Percentiles rank a stretch among this genome's conserved stretches.
Conservation (phyloP, 2,329 filamentous ascomycete genomes). For the Fonsecaea erecta region DNA sequence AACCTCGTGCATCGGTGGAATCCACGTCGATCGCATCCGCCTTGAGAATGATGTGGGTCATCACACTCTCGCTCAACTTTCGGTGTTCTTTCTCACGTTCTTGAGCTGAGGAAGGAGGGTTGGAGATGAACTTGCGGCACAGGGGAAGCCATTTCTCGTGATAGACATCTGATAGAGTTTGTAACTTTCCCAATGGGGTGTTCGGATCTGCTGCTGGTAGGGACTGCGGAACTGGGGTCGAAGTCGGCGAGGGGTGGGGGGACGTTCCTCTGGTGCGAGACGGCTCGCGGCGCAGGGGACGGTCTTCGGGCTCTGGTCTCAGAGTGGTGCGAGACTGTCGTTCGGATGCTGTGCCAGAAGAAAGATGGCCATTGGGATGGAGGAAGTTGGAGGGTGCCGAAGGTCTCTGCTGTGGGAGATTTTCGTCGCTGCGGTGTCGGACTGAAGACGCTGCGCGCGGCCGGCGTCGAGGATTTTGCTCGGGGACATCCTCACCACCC, state of each 20-base stretch:
- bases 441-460: constrained; percentile 34
- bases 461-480: constrained; percentile 29
- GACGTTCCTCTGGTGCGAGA: constrained; percentile 29
- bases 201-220: constrained; percentile 43
- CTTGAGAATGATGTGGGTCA: constrained; percentile 53
- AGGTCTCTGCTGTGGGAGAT: constrained; percentile 22
- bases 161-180: constrained; percentile 46
- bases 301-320: constrained; percentile 28
- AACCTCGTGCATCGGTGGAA: constrained; percentile 59
- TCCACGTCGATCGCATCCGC: constrained; percentile 76
- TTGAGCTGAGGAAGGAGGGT: constrained; percentile 48
- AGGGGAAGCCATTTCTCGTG: constrained; percentile 46
- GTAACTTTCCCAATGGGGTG: constrained; percentile 46
- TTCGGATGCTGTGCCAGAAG: constrained; percentile 23
- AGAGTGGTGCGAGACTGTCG: constrained; percentile 28
- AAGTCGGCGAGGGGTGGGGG: constrained; percentile 20
- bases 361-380: constrained; percentile 29
- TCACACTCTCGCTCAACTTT: constrained; percentile 50
- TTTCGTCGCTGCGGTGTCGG: constrained; percentile 31
- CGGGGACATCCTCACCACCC: constrained; percentile 31
- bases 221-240: constrained; percentile 22
- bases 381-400: constrained; percentile 20
- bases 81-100: constrained; percentile 50
- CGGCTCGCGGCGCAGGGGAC: constrained; percentile 29
- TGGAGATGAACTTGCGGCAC: constrained; percentile 45